A percentile compares a stretch with the other conserved stretches of the same genome.
phyloP scores from a whole-genome alignment of 306 rosid species.

The Begonia peltatifolia region DNA sequence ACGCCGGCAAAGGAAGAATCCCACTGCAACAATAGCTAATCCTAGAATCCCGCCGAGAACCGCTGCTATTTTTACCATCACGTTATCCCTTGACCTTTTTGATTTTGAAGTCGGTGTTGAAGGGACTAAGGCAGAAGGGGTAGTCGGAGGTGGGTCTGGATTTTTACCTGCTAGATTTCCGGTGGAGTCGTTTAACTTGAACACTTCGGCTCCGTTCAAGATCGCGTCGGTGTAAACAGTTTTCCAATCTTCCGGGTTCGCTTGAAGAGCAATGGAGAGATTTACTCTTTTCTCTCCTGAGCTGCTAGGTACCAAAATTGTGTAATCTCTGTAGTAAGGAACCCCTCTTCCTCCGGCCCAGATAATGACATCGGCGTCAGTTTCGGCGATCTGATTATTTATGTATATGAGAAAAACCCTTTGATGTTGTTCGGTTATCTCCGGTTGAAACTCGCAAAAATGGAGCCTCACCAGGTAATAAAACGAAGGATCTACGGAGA shows the following conservation, averaged over 20 bases:
- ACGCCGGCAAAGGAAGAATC: not conserved
- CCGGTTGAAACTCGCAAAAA: conserved; percentile 7
- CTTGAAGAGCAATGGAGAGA: conserved; percentile 15
- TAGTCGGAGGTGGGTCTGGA: conserved; percentile 13
- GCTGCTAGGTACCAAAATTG: rapidly evolving
- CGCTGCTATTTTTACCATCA: conserved; percentile 1
- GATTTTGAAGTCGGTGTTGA: not conserved
- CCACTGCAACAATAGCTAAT: not conserved
- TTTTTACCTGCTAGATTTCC: conserved; percentile 25
- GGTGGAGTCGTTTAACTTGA: conserved; percentile 14
- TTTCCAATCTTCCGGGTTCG: not conserved
- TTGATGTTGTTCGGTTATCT: not conserved
- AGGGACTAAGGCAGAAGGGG: not conserved
- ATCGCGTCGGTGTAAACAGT: not conserved
- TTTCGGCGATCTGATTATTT: conserved; percentile 8
- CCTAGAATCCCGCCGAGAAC: conserved; percentile 4
- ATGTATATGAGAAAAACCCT: conserved; percentile 16
- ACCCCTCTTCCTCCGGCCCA: conserved; percentile 9
- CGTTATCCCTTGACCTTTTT: rapidly evolving
- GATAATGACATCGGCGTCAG: not conserved
- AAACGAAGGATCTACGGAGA: conserved; percentile 1
- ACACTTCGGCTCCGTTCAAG: conserved; percentile 37
- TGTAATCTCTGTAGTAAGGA: conserved; percentile 12
- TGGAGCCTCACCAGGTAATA: conserved; percentile 12
- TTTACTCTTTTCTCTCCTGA: conserved; percentile 3